Evolutionary conservation across 2,329 filamentous ascomycete genomes (phyloP), one percentile per base, ranked within the genome.

Genomic region (Apiospora koreana): DNA sequence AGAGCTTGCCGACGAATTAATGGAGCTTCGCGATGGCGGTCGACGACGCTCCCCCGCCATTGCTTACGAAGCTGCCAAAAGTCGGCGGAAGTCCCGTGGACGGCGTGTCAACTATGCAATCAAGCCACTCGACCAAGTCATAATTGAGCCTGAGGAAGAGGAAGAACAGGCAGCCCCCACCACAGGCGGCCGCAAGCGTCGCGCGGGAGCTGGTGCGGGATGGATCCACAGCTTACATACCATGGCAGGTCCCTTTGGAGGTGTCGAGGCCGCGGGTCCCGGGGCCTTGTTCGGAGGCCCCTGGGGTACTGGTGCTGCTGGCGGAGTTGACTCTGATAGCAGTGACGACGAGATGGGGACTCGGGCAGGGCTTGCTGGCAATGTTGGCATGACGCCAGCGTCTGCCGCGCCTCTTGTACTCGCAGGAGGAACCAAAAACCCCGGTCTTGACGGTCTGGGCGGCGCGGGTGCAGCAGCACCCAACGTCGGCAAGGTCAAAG

Each of bases 401-500:
- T 82, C 86, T 43, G 84, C 84, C 2, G 83, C 81, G 31, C 81
- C 84, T 38, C 82, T 82, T 23, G 84, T 88, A 66, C 80, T 87
- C 16, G 54, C 54, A 62, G 80, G 78, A 7, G 74, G 78, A n/a
- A 83, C 79, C 41, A 75, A 77, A 46, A 77, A 76, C 68, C 76
- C 82, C 35, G 83, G 82, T 67, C 77, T 80, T 1, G 86, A 87
- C 65, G 76, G 77, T 14, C 72, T 77, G 35, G 82, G 80, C 21
- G 84, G 81, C 43, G 73, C 81, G 21, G 83, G 84, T 7, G 84
- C 84, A 1, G 83, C 94, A 4, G 76, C 77, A 28, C 93, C 93
- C 12, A 96, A 97, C 74, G 90, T 98, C 46, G 96, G 96, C 74
- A 98, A 95, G 81, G 88, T 98, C 76, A 98, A 97, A 83, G 95